A percentile compares a stretch with the other conserved stretches of the same genome.
phyloP scores from a whole-genome alignment of 805 yeast species.

The Ogataea henricii region DNA sequence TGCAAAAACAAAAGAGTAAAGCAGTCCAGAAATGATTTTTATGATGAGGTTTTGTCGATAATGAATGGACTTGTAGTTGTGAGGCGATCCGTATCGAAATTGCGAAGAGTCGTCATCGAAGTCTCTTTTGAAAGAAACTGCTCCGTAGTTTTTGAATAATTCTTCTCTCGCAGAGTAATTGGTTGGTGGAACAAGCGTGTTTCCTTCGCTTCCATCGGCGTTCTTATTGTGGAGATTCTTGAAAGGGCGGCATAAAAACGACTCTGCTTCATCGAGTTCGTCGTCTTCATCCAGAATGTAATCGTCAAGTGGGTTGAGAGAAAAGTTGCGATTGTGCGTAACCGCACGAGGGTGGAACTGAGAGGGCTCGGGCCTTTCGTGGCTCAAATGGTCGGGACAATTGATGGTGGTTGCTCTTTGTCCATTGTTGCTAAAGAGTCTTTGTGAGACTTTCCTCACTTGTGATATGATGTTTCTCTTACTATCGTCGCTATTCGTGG shows the following conservation, averaged over 20 bases:
- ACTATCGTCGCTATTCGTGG: conserved; percentile 8
- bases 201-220: background rate
- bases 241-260: conserved; percentile 24
- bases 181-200: background rate
- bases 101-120: conserved; percentile 20
- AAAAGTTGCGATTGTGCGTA: conserved; percentile 9
- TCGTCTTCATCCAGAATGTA: conserved; percentile 24
- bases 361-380: background rate
- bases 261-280: conserved; percentile 28
- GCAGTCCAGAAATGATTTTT: conserved; percentile 17
- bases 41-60: conserved; percentile 27
- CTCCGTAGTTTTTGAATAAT: conserved; percentile 15
- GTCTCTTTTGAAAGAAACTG: conserved; percentile 16
- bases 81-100: conserved; percentile 33
- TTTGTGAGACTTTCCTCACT: conserved; percentile 33
- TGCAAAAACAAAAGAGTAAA: conserved; percentile 18
- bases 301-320: conserved; percentile 22
- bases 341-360: background rate
- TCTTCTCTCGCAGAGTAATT: conserved; percentile 10
- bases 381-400: background rate
- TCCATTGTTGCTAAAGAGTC: conserved; percentile 21
- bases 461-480: conserved; percentile 28
- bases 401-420: conserved; percentile 6
- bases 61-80: conserved; percentile 34
- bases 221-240: conserved; percentile 2